phyloP scores from a whole-genome alignment of 2,329 filamentous ascomycete species.

The Paraphoma sp. region DNA sequence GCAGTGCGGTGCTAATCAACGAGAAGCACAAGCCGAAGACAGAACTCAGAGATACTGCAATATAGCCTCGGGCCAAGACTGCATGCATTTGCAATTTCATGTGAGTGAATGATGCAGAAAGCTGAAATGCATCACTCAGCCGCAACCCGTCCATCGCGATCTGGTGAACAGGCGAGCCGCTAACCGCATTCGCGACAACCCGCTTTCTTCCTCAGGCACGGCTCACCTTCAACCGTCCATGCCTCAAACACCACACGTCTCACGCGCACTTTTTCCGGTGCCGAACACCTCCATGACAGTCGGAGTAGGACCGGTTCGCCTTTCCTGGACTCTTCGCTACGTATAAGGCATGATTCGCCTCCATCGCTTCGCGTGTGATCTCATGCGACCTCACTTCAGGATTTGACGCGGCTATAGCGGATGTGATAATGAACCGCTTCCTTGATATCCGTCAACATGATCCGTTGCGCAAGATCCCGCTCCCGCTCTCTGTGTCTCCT shows the following conservation, averaged over 20 bases:
- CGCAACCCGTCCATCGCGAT: neutral
- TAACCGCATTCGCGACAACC: neutral
- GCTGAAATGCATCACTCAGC: too few species aligned
- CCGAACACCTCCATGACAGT: conserved; percentile 1
- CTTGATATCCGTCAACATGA: conserved; percentile 1
- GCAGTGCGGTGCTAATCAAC: too few species aligned
- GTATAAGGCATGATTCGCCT: conserved; percentile 10
- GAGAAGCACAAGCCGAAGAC: too few species aligned
- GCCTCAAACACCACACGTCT: conserved; percentile 26
- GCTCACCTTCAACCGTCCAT: conserved; percentile 8
- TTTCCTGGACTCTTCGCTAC: conserved; percentile 1
- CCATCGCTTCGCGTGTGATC: conserved; percentile 9
- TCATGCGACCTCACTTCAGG: conserved; percentile 12
- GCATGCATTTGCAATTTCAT: too few species aligned
- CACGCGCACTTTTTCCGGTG: conserved; percentile 11
- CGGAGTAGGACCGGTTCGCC: neutral
- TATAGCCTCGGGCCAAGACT: too few species aligned
- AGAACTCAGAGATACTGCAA: too few species aligned
- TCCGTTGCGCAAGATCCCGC: conserved; percentile 1
- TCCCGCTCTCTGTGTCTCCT: neutral
- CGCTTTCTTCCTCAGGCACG: conserved; percentile 9
- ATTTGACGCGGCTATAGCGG: conserved; percentile 7
- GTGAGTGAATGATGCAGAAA: too few species aligned
- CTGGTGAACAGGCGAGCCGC: neutral
- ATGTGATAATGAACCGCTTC: conserved; percentile 7